Percentiles rank a stretch among this genome's conserved stretches.
phyloP scores from a whole-genome alignment of 257 asterid species.

The Petunia secreta region DNA sequence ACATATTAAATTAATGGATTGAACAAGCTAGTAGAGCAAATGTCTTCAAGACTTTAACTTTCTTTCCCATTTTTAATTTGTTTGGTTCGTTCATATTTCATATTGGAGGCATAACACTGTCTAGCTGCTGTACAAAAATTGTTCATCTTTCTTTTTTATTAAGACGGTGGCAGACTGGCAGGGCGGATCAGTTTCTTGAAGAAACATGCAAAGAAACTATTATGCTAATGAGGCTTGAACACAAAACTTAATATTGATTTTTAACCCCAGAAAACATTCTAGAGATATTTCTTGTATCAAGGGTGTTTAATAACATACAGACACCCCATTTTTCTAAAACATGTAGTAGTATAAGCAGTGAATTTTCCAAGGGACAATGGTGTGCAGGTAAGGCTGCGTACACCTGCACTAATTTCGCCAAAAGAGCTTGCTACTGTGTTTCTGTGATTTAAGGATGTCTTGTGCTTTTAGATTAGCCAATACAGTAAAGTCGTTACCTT shows the following conservation, averaged over 20 bases:
- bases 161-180: background rate
- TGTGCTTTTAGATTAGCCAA: background rate
- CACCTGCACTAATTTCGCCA: background rate
- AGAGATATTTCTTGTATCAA: background rate
- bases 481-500: background rate
- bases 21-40: background rate
- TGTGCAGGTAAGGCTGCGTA: background rate
- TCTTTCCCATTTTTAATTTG: constrained; percentile 2
- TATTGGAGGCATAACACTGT: background rate
- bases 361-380: background rate
- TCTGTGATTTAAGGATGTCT: background rate
- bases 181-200: background rate
- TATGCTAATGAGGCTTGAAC: too few relatives aligned
- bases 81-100: background rate
- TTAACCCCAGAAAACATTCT: background rate
- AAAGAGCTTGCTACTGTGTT: background rate
- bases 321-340: background rate
- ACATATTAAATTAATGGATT: background rate
- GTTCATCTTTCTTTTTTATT: background rate
- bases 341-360: background rate
- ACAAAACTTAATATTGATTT: too few relatives aligned
- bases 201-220: too few relatives aligned
- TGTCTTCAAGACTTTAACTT: background rate
- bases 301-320: background rate
- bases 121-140: background rate